Conservation (phyloP, 352 stramenopile species). For the Pythium myriotylum region DNA sequence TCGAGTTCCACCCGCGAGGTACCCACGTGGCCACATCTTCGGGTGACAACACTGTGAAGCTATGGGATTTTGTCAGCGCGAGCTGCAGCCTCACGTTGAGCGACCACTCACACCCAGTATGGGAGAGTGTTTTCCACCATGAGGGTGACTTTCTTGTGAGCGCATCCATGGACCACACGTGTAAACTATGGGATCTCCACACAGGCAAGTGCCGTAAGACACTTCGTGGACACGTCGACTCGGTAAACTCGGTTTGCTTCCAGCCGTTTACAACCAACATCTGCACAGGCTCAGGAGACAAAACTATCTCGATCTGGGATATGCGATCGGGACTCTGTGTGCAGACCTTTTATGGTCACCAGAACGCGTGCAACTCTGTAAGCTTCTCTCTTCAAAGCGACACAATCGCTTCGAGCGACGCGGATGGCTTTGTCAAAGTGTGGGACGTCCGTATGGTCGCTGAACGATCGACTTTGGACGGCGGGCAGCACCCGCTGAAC, state of each 20-base stretch:
- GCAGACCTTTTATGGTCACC: constrained; percentile 95
- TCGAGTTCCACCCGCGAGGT: constrained; percentile 91
- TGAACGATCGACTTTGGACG: constrained; percentile 86
- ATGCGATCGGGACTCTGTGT: constrained; percentile 91
- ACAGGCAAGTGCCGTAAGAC: constrained; percentile 91
- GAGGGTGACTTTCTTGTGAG: constrained; percentile 92
- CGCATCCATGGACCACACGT: constrained; percentile 94
- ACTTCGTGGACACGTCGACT: constrained; percentile 94
- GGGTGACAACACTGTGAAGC: constrained; percentile 93
- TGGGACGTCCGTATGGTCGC: constrained; percentile 96
- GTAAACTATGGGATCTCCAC: constrained; percentile 91
- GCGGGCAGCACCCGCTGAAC: constrained; percentile 90
- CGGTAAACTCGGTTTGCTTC: constrained; percentile 93
- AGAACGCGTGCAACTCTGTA: constrained; percentile 93
- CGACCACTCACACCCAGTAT: constrained; percentile 94
- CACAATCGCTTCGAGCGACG: constrained; percentile 91
- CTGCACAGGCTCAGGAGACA: constrained; percentile 93
- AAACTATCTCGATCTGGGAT: constrained; percentile 96
- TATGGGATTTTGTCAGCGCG: constrained; percentile 94
- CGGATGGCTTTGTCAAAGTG: constrained; percentile 93
- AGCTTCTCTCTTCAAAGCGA: constrained; percentile 87
- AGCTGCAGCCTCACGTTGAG: constrained; percentile 88
- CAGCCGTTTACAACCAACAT: constrained; percentile 94
- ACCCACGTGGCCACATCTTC: constrained; percentile 92
- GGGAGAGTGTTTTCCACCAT: constrained; percentile 93